Conservation (phyloP, 2,329 filamentous ascomycete genomes). For the Penicillium freii region DNA sequence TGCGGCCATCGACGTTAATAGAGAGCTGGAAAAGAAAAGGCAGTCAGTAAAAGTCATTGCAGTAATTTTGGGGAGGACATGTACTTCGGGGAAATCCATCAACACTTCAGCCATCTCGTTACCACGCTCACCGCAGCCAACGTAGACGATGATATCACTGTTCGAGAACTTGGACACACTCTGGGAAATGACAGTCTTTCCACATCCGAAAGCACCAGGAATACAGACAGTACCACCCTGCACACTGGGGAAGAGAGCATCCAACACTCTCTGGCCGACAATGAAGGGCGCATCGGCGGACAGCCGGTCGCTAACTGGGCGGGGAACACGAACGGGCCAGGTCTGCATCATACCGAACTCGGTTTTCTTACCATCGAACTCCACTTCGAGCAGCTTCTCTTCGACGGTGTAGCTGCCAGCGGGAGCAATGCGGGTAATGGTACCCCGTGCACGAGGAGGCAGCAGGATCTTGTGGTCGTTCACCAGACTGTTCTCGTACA, state of each 20-base stretch:
- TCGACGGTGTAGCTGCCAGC: slow-evolving; percentile 93
- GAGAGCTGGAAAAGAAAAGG: slow-evolving; percentile 58
- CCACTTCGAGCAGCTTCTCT: slow-evolving; percentile 89
- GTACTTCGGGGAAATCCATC: slow-evolving; percentile 94
- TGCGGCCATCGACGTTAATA: slow-evolving; percentile 88
- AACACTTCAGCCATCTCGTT: slow-evolving; percentile 99
- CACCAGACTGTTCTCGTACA: slow-evolving; percentile 94
- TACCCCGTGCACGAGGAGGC: slow-evolving; percentile 84
- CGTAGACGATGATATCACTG: slow-evolving; percentile 97
- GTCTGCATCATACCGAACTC: slow-evolving; percentile 98
- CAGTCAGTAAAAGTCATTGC: slow-evolving; percentile 14
- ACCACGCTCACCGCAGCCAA: slow-evolving; percentile 88
- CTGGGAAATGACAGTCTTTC: slow-evolving; percentile 98
- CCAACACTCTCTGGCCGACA: slow-evolving; percentile 93
- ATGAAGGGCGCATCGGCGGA: slow-evolving; percentile 87
- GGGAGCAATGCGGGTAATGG: slow-evolving; percentile 83
- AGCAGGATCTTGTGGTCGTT: slow-evolving; percentile 90
- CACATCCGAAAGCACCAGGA: slow-evolving; percentile 95
- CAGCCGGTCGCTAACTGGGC: slow-evolving; percentile 88
- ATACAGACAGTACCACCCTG: slow-evolving; percentile 98
- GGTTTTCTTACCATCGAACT: slow-evolving; percentile 94
- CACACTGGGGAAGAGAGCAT: slow-evolving; percentile 93
- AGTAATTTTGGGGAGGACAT: slow-evolving; percentile 4
- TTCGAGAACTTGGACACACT: slow-evolving; percentile 99
- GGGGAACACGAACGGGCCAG: slow-evolving; percentile 95